phyloP scores from a whole-genome alignment of 2,329 filamentous ascomycete genomes.

The Fusarium fracticaudum region DNA sequence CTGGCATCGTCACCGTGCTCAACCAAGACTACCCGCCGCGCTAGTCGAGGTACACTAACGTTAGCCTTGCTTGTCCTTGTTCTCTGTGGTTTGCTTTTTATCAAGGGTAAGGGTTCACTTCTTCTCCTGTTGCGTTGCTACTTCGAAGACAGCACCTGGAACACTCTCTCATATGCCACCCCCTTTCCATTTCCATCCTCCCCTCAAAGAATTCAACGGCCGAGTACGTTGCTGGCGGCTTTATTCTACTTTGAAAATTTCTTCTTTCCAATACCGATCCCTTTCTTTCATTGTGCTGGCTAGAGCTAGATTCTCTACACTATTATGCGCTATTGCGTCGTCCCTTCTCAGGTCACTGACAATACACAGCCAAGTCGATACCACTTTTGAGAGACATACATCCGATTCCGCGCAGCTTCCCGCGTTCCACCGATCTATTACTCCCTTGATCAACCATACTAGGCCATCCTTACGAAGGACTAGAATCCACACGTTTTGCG shows the following conservation, averaged over 20 bases:
- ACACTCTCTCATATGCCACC: constrained; percentile 30
- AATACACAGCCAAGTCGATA: constrained; percentile 30
- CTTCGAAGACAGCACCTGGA: constrained; percentile 34
- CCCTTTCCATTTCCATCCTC: constrained; percentile 36
- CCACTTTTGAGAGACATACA: constrained; percentile 25
- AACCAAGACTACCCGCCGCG: constrained; percentile 30
- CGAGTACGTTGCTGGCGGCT: constrained; percentile 34
- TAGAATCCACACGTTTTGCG: constrained; percentile 15
- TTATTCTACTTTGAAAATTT: constrained; percentile 8
- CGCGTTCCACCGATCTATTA: constrained; percentile 33
- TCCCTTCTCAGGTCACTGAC: constrained; percentile 32
- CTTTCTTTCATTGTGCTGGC: constrained; percentile 19
- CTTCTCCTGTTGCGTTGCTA: constrained; percentile 37
- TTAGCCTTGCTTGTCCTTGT: constrained; percentile 35
- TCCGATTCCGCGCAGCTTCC: constrained; percentile 26
- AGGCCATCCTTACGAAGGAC: constrained; percentile 19
- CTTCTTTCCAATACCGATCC: constrained; percentile 16
- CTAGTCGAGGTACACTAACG: constrained; percentile 37
- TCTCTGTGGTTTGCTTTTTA: constrained; percentile 41
- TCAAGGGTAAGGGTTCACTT: constrained; percentile 42
- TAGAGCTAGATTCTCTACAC: constrained; percentile 11
- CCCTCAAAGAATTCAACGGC: constrained; percentile 32
- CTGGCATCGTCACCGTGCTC: constrained; percentile 41
- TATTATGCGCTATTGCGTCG: constrained; percentile 22
- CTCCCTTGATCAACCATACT: constrained; percentile 34